Conservation (phyloP, 192 early-diverging fungal species). For the Obelidium mucronatum region DNA sequence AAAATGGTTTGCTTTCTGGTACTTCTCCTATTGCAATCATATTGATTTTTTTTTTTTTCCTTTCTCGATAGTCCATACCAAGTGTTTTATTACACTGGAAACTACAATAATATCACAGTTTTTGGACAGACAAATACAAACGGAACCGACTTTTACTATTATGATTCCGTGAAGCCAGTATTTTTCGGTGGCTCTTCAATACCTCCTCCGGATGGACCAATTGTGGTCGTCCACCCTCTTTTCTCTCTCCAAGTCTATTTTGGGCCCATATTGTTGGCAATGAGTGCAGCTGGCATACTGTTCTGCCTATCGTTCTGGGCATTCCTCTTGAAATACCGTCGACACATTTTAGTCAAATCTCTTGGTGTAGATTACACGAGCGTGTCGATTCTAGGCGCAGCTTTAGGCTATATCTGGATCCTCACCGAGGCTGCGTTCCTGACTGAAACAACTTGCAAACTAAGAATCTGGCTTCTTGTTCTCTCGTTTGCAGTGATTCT, state of each 20-base stretch:
- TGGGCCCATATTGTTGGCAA: no score
- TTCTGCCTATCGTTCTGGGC: not conserved
- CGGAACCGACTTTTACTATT: not conserved
- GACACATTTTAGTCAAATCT: not conserved
- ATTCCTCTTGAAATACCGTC: slow-evolving; percentile 1
- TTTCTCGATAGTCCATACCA: not conserved
- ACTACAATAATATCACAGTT: not conserved
- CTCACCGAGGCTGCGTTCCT: not conserved
- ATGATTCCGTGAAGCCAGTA: not conserved
- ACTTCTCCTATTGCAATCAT: not conserved
- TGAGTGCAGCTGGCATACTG: not conserved
- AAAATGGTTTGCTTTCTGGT: no score
- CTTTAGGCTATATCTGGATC: not conserved
- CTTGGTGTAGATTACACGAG: not conserved
- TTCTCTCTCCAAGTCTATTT: no score
- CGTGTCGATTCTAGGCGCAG: not conserved
- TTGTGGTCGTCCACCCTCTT: no score
- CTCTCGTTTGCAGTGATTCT: not conserved
- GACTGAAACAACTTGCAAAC: not conserved
- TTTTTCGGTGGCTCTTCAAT: not conserved
- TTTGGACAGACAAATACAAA: slow-evolving; percentile 11
- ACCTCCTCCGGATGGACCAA: slow-evolving; percentile 9
- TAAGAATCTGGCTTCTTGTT: not conserved
- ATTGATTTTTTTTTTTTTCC: not conserved
- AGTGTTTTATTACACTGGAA: slow-evolving; percentile 4